phyloP scores from a whole-genome alignment of 106 monocot species.

The Dactylorhiza incarnata region DNA sequence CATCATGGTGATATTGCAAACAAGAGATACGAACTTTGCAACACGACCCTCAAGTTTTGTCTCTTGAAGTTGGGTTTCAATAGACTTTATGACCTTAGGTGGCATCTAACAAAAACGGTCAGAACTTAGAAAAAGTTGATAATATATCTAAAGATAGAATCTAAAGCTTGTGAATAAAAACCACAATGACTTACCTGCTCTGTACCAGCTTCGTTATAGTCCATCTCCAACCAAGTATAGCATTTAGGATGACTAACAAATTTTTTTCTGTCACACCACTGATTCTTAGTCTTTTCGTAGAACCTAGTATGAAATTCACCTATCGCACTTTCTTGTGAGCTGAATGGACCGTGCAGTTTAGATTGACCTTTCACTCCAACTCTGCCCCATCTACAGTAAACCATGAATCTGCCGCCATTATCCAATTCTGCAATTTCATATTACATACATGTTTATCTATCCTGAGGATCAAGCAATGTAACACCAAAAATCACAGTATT shows the following conservation, averaged over 20 bases:
- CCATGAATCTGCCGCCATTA: slow-evolving; percentile 59
- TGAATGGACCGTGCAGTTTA: slow-evolving; percentile 63
- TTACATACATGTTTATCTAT: neutral
- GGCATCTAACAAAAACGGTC: slow-evolving; percentile 20
- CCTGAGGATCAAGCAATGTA: neutral
- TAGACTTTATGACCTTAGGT: slow-evolving; percentile 15
- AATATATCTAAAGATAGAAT: slow-evolving; percentile 4
- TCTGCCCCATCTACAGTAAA: slow-evolving; percentile 94
- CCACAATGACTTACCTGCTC: slow-evolving; percentile 30
- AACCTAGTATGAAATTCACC: slow-evolving; percentile 65
- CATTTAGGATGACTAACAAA: slow-evolving; percentile 46
- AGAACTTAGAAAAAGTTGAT: neutral
- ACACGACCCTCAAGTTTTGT: slow-evolving; percentile 73
- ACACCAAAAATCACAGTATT: neutral
- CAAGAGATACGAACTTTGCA: slow-evolving; percentile 77
- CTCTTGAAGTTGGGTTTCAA: slow-evolving; percentile 37
- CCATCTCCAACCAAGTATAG: slow-evolving; percentile 93
- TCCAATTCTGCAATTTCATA: slow-evolving; percentile 67
- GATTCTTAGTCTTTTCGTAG: slow-evolving; percentile 67
- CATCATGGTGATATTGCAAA: slow-evolving; percentile 94
- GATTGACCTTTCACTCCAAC: slow-evolving; percentile 87
- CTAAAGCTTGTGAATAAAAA: slow-evolving; percentile 4
- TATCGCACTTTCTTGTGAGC: slow-evolving; percentile 38
- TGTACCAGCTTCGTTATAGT: slow-evolving; percentile 53
- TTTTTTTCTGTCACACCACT: slow-evolving; percentile 44